Evolutionary conservation across 306 rosid genomes (phyloP).

Genomic region (Carpinus viminea): DNA sequence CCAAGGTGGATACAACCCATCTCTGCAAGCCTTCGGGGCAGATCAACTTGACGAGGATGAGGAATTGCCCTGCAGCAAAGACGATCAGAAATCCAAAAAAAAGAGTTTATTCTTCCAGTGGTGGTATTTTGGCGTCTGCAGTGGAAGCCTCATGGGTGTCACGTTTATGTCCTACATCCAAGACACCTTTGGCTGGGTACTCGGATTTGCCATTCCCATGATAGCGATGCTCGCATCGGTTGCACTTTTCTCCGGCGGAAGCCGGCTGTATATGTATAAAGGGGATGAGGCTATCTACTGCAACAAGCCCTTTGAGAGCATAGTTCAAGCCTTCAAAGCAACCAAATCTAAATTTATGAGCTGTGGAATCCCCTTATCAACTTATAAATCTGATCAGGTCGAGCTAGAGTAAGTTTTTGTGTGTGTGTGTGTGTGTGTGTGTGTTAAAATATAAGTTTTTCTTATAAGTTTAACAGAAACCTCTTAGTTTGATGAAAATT

Average conservation of each 20-base stretch:
- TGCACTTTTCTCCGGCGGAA: constrained; percentile 63
- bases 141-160: constrained; percentile 82
- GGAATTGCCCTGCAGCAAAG: constrained; percentile 62
- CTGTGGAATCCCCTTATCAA: constrained; percentile 44
- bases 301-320: constrained; percentile 29
- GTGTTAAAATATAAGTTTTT: too few relatives aligned
- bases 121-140: constrained; percentile 92
- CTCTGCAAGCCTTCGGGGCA: constrained; percentile 88
- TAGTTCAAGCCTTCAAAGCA: constrained; percentile 50
- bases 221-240: constrained; percentile 59
- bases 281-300: constrained; percentile 25
- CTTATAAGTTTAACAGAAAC: too few relatives aligned
- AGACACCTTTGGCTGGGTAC: constrained; percentile 88
- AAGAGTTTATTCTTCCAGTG: constrained; percentile 71
- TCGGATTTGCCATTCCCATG: constrained; percentile 86
- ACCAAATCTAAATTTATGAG: constrained; percentile 52
- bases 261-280: constrained; percentile 59
- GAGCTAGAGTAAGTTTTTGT: constrained; percentile 81
- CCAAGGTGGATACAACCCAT: constrained; percentile 91
- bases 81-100: constrained; percentile 41
- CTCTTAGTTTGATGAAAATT: background rate
- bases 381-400: constrained; percentile 38
- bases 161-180: constrained; percentile 91
- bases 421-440: background rate
- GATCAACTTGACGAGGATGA: constrained; percentile 79